Conservation (phyloP, 177 flowering plant species). For the Tripterygium wilfordii region DNA sequence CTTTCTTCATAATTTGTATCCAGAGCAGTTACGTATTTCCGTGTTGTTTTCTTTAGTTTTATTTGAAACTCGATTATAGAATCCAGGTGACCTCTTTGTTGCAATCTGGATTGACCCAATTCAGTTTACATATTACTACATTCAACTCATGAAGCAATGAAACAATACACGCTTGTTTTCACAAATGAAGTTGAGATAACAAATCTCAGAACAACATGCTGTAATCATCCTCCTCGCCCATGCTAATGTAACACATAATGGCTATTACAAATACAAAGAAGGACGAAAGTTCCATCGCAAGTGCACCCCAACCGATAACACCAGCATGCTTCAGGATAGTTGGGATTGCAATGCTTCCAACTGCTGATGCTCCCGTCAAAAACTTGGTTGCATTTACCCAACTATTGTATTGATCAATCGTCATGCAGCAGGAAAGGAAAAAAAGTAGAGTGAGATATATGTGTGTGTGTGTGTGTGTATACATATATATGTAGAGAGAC, state of each 20-base stretch:
- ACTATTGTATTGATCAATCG: slow-evolving; percentile 30
- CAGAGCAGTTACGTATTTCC: too few species aligned
- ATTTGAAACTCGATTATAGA: too few species aligned
- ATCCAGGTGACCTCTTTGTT: too few species aligned
- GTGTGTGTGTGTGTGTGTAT: too few species aligned
- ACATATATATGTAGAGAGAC: too few species aligned
- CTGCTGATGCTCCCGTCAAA: slow-evolving; percentile 76
- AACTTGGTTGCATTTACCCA: slow-evolving; percentile 87
- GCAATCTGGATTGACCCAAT: too few species aligned
- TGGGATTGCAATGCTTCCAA: slow-evolving; percentile 96
- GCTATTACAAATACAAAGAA: slow-evolving; percentile 52
- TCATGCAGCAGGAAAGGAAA: neutral
- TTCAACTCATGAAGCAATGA: slow-evolving; percentile 53
- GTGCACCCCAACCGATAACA: slow-evolving; percentile 89
- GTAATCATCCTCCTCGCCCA: slow-evolving; percentile 45
- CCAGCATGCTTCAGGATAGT: slow-evolving; percentile 88
- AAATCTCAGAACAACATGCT: slow-evolving; percentile 37
- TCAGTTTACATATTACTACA: too few species aligned
- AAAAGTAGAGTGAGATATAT: too few species aligned
- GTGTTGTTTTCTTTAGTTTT: too few species aligned
- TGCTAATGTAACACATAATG: slow-evolving; percentile 50
- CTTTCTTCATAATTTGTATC: too few species aligned
- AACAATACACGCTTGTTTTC: slow-evolving; percentile 13
- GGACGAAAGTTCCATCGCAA: slow-evolving; percentile 77
- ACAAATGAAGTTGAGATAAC: neutral